Base-by-base conservation (phyloP, 78 protist species). In the Polysphondylium violaceum region DNA sequence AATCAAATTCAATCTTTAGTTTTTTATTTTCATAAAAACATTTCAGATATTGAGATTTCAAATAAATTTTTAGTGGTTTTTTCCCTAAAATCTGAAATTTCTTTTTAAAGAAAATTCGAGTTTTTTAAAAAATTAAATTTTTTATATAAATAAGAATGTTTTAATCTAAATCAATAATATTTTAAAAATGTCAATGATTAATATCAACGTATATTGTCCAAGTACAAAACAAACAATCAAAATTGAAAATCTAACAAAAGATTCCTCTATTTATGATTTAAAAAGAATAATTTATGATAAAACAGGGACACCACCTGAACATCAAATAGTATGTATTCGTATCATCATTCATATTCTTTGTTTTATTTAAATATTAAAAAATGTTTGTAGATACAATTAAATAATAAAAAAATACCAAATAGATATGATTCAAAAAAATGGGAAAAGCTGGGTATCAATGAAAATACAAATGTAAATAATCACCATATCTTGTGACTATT, bases 201-300 rank as follows among this genome's bases (percentile, higher is more conserved):
- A 47, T 47, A 68, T 68, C 60, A 68, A 68, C 27, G 58, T 68
- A 25, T 23, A 36, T 44, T 68, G 76, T 5, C 76, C 76, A 68
- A 41, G 25, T n/a, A 68, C 58, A 43, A 43, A 68, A n/a, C 41
- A 68, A 44, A 43, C 21, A 27, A 12, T 23, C 19, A 21, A 68
- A 23, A 33, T 68, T 41, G 76, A 68, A 23, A 29, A 33, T 12
- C 33, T 38, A 23, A n/a, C 40, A 61, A 27, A 43, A 41, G 38
- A 43, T 41, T 33, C 58, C 1, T 23, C 76, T 29, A n/a, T 68
- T 16, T 4, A 25, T 43, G 59, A 68, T 17, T 27, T 68, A 44
- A 68, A 68, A 68, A 43, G 23, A 33, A 68, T n/a, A 11, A 68
- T 68, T 16, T 43, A 68, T 41, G 55, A 68, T 36, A 41, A 25